Evolutionary conservation across 2,329 filamentous ascomycete species (phyloP), one percentile per base, ranked within the genome.

Genomic region (Curvularia sp.): DNA sequence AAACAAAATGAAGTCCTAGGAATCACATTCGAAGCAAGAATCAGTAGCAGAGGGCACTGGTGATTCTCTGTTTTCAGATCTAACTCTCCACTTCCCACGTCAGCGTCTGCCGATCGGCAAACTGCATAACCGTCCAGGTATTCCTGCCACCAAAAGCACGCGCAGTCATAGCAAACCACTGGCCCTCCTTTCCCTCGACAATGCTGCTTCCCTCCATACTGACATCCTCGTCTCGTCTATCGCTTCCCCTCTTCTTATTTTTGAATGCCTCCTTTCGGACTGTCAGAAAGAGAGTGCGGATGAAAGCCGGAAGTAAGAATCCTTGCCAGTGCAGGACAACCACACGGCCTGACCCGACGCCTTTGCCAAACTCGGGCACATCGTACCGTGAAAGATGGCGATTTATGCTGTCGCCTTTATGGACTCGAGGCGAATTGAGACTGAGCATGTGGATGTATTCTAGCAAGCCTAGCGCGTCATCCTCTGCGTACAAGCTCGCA

Each of bases 401-500:
- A 74, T 94, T 89, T 30, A 92, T 83, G 5, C 70, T 72, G 73
- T 93, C 89, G 9, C 71, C 73, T 3, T 77, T 73, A 10, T 76
- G 68, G 18, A 93, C 72, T 23, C 90, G 82, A n/a, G 88, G 86
- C 55, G 89, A 92, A 9, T 81, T 78, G 0, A 93, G 80, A 10
- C 84, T 82, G 5, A 89, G 73, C n/a, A 96, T 77, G 2, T 87
- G 87, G 0, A 94, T 71, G 88, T 89, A 95, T 77, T 95, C 91
- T 63, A 93, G 87, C 12, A 89, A 71, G 18, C 88, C 86, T 0
- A 83, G 81, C 1, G 85, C 84, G 59, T 92, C 87, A 57, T 90
- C 86, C 34, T 91, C 80, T 7, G 84, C 82, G 41, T 80, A 78
- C 50, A 77, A 74, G 38, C 80, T 80, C 34, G 53, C 61, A 13